Percentiles rank a stretch among this genome's conserved stretches.
These are phyloP conservation scores for Aspergillus persii DNA, from an alignment of 2,329 filamentous ascomycete species.

Conservation along the genomic window DNA sequence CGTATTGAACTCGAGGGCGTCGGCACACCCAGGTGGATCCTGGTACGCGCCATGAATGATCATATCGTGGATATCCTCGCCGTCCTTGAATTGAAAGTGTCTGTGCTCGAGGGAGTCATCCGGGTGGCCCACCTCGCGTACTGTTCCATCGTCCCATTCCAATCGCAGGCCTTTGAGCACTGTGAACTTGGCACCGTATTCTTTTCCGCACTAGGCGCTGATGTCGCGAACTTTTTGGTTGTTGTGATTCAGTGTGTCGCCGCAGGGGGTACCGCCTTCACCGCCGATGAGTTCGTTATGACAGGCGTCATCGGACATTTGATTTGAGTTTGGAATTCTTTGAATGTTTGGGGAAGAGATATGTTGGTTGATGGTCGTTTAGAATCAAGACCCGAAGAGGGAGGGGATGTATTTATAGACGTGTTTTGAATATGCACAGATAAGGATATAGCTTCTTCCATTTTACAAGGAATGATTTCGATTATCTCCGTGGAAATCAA, in stretches of 20 bases:
- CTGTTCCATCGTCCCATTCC: not conserved
- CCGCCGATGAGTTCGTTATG: not conserved
- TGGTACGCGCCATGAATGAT: not conserved
- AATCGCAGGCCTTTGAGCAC: not conserved
- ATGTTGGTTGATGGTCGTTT: not conserved
- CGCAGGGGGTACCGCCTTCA: not conserved
- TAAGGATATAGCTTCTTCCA: too few relatives aligned
- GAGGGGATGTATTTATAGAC: not conserved
- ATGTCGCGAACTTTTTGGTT: not conserved
- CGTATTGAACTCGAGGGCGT: not conserved
- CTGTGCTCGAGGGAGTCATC: not conserved
- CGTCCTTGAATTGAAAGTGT: not conserved
- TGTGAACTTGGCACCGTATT: not conserved
- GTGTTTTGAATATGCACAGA: too few relatives aligned
- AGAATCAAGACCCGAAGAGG: not conserved
- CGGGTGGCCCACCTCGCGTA: not conserved
- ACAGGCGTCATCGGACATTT: not conserved
- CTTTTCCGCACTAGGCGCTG: not conserved
- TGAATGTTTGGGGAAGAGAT: not conserved
- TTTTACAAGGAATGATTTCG: too few relatives aligned
- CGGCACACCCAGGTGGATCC: not conserved
- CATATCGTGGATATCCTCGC: not conserved
- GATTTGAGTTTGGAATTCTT: not conserved
- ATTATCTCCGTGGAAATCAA: not conserved
- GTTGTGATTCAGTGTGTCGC: not conserved